Base-by-base conservation (phyloP, 164 flowering plant species). In the Protea cynaroides region DNA sequence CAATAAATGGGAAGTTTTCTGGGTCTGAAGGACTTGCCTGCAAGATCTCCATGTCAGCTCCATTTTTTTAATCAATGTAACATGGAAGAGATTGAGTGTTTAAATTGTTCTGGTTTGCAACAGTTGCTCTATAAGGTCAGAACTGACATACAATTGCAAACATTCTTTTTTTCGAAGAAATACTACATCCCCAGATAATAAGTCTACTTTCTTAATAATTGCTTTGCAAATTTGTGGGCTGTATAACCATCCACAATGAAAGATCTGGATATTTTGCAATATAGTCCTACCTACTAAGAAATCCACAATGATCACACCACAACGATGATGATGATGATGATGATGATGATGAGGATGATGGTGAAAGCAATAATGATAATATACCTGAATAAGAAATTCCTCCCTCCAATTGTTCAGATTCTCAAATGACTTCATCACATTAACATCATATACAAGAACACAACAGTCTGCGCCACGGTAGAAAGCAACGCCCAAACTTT, bases 21-120 rank as follows among this genome's bases (percentile, higher is more conserved):
- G 97, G 97, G 70, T 92, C 96, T 17, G 93, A 82, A 56, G 97
- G 97, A 71, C 90, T 92, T 54, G 97, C 97, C 97, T 92, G 90
- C 74, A 78, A 17, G 65, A 67, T 10, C 18, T 22, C 46, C 47
- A 1, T 7, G 61, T 65, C 69, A 61, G 53, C 55, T 61, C 34
- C 54, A 19, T 25, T 29, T 38, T 15, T 14, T n/a, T 40, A 8
- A 40, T 40, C 1, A 40, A 40, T 2, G 18, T 14, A 37, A 19
- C 1, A 56, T 15, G 13, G 49, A 24, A 14, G 14, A 38, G 47
- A 54, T n/a, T 50, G 49, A 24, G 34, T 38, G 34, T 25, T 4
- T 37, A 22, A 4, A 13, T 6, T 0, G 29, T 11, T 22, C 52
- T 52, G 10, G 46, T 40, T 40, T 12, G 46, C 46, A 8, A 40